phyloP scores from a whole-genome alignment of 1,284 basidiomycete genomes.

The Acaromyces ingoldii region DNA sequence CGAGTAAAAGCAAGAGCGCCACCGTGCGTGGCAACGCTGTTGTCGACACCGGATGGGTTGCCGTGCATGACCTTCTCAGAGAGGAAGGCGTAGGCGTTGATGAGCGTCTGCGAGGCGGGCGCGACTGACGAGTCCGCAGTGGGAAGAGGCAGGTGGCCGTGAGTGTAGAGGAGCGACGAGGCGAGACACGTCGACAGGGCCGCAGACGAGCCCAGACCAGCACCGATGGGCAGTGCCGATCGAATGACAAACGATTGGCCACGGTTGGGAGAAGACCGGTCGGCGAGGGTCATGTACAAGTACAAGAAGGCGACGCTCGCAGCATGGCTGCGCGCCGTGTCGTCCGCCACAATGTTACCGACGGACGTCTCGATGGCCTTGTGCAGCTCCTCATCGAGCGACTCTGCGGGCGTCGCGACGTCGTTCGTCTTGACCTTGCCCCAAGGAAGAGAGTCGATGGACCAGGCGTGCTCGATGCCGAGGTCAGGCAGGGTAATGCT shows the following conservation, averaged over 20 bases:
- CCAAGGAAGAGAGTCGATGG: constrained; percentile 77
- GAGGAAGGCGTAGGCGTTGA: constrained; percentile 91
- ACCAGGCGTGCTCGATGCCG: constrained; percentile 75
- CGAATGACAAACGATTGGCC: constrained; percentile 76
- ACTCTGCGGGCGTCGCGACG: constrained; percentile 57
- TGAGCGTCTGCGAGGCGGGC: constrained; percentile 62
- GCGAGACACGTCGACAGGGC: constrained; percentile 86
- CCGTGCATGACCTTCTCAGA: constrained; percentile 96
- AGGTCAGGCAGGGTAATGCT: constrained; percentile 78
- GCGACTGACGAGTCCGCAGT: constrained; percentile 7
- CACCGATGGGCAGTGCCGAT: constrained; percentile 94
- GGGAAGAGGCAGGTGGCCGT: constrained; percentile 58
- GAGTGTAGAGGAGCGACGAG: constrained; percentile 64
- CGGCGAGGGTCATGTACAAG: constrained; percentile 76
- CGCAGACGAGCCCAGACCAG: constrained; percentile 93
- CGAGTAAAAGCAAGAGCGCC: constrained; percentile 88
- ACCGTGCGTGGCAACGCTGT: constrained; percentile 86
- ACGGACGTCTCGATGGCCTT: constrained; percentile 32
- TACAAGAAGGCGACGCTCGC: constrained; percentile 85
- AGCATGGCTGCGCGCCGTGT: constrained; percentile 53
- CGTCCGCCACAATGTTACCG: constrained; percentile 12
- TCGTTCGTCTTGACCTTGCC: constrained; percentile 62
- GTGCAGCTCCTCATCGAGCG: constrained; percentile 33
- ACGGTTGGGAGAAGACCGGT: constrained; percentile 50
- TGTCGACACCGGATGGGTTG: constrained; percentile 95